A percentile compares a stretch with the other conserved stretches of the same genome.
phyloP scores from a whole-genome alignment of 2,329 filamentous ascomycete genomes.

The Hysterium pulicare region DNA sequence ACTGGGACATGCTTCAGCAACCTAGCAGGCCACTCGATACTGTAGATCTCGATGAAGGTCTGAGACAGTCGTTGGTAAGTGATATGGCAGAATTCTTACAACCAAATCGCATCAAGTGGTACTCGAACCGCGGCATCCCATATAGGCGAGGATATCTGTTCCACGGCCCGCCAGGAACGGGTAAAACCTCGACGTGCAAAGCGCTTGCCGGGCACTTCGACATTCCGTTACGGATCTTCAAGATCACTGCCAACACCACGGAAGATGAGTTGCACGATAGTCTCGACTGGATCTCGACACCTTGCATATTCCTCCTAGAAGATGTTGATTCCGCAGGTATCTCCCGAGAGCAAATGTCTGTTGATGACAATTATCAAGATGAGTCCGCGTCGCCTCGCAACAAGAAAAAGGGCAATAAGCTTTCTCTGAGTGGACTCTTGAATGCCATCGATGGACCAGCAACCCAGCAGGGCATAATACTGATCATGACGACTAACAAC shows the following conservation, averaged over 20 bases:
- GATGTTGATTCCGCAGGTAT: slow-evolving; percentile 84
- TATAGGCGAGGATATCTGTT: slow-evolving; percentile 84
- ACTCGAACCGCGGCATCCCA: slow-evolving; percentile 80
- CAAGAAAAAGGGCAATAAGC: no score
- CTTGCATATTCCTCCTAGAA: slow-evolving; percentile 75
- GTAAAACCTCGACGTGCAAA: slow-evolving; percentile 89
- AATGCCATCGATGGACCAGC: slow-evolving; percentile 58
- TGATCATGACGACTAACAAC: slow-evolving; percentile 29
- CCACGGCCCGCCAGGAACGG: slow-evolving; percentile 79
- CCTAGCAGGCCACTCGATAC: slow-evolving; percentile 4
- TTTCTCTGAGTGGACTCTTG: slow-evolving; percentile 81
- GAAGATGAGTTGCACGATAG: slow-evolving; percentile 82
- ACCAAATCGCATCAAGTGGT: slow-evolving; percentile 59
- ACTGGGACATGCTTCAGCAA: not conserved
- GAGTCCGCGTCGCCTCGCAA: no score
- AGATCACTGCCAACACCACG: slow-evolving; percentile 71
- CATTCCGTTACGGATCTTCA: slow-evolving; percentile 81
- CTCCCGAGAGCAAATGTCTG: slow-evolving; percentile 65
- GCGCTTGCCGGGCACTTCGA: slow-evolving; percentile 82
- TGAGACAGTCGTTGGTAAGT: slow-evolving; percentile 4
- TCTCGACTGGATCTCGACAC: slow-evolving; percentile 71
- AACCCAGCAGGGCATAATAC: slow-evolving; percentile 11
- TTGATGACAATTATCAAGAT: no score
- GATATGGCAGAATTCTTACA: slow-evolving; percentile 5
- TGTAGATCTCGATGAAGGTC: slow-evolving; percentile 4